Base-by-base conservation (phyloP, 768 basidiomycete species). In the Candolleomyces eurysporus region DNA sequence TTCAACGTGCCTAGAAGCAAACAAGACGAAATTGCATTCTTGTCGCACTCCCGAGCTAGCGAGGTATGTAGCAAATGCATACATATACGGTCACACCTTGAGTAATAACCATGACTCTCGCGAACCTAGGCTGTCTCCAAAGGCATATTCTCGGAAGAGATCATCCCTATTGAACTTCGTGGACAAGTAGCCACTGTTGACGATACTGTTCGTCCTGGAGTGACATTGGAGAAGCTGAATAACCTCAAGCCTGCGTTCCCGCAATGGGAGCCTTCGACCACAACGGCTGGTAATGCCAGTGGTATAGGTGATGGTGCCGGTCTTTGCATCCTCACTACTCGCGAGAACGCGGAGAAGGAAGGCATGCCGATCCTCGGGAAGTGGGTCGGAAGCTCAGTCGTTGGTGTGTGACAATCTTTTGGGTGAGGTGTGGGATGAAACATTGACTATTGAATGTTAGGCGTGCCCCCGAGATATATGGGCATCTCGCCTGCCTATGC, bases 221-320 rank as follows among this genome's bases (percentile, higher is more conserved):
- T 94, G 19, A 94, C 90, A 8, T 72, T 80, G 52, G 91, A 96
- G 67, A 85, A 86, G 1, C 84, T 99, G 14, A 71, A 85, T 19
- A 83, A 82, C 63, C 78, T 98, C 65, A 96, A 96, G 71, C 88
- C 96, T 5, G 94, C 85, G 3, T 99, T 98, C 73, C 87, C 89
- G 9, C 79, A 88, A 22, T 92, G 92, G 89, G 90, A 87, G 19
- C 73, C 81, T 32, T 72, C 81, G 4, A 80, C 84, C 2, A 91
- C 89, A 0, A 93, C 92, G 1, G 92, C 90, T 21, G 92, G 92
- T 6, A 94, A 94, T 69, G 89, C 92, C 0, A 92, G 91, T 63
- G 91, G 91, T 10, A 79, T 98, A 16, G 95, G 96, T 2, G 96
- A 99, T 69, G 96, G 97, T 43, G 96, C 94, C 14, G 95, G 91